Evolutionary conservation across 2,329 filamentous ascomycete species (phyloP).

Genomic region (Eutypa lata): DNA sequence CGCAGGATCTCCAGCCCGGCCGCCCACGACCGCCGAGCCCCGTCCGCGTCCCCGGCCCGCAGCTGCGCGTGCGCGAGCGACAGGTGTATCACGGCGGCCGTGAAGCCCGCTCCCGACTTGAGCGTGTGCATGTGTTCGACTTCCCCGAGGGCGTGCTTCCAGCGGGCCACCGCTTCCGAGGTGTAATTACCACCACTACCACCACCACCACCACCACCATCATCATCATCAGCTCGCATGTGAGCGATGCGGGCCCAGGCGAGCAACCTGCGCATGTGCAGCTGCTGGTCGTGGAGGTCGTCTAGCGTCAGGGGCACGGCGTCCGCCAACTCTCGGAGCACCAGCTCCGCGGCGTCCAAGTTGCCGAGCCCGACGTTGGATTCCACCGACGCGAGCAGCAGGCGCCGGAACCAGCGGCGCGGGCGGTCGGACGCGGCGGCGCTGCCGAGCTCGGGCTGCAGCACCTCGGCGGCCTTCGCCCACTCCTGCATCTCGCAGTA

Average conservation of each 20-base stretch:
- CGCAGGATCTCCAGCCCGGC: slow-evolving; percentile 4
- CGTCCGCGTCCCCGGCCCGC: slow-evolving; percentile 9
- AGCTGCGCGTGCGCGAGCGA: slow-evolving; percentile 28
- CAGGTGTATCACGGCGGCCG: slow-evolving; percentile 22
- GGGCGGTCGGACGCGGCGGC: slow-evolving; percentile 10
- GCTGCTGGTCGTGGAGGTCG: slow-evolving; percentile 29
- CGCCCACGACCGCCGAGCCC: slow-evolving; percentile 19
- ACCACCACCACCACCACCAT: too few species aligned
- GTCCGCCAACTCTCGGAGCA: slow-evolving; percentile 10
- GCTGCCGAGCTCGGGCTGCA: slow-evolving; percentile 19
- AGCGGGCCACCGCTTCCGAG: slow-evolving; percentile 16
- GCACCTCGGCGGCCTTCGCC: slow-evolving; percentile 14
- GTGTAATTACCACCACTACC: too few species aligned
- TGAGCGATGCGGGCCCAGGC: slow-evolving; percentile 22
- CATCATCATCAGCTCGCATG: slow-evolving; percentile 4
- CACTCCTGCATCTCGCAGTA: slow-evolving; percentile 27
- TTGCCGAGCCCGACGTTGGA: background rate
- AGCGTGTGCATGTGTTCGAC: slow-evolving; percentile 21
- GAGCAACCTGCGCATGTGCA: slow-evolving; percentile 28
- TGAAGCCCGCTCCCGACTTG: slow-evolving; percentile 19
- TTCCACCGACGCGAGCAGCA: slow-evolving; percentile 16
- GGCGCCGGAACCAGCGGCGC: slow-evolving; percentile 19
- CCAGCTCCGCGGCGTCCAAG: background rate
- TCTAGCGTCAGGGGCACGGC: slow-evolving; percentile 22
- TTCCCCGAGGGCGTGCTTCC: slow-evolving; percentile 15